Evolutionary conservation across 1,284 basidiomycete genomes (phyloP).

Genomic region (Apiotrichum veenhuisii): DNA sequence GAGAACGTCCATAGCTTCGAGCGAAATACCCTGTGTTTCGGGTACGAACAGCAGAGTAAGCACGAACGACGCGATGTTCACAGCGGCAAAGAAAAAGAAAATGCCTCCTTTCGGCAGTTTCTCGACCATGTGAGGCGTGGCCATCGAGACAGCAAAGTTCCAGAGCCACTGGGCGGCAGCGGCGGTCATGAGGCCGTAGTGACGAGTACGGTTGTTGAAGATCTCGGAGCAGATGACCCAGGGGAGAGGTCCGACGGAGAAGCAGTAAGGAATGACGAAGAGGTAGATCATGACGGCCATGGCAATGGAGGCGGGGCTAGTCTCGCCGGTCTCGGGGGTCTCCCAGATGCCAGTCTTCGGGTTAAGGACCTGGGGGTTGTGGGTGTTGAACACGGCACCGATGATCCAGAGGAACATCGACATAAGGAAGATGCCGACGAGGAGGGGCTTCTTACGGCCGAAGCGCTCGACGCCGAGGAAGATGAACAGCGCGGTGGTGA

Average conservation of each 20-base stretch:
- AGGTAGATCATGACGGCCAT: constrained; percentile 49
- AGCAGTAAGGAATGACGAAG: constrained; percentile 51
- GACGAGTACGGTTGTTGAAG: constrained; percentile 74
- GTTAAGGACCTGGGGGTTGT: constrained; percentile 49
- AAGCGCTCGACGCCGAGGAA: constrained; percentile 58
- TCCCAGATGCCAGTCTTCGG: neutral
- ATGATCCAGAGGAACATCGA: constrained; percentile 62
- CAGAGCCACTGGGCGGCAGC: constrained; percentile 70
- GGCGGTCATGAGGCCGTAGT: constrained; percentile 68
- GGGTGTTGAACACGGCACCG: constrained; percentile 69
- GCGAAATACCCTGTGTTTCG: constrained; percentile 68
- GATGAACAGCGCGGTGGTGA: constrained; percentile 65
- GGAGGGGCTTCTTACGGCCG: constrained; percentile 41
- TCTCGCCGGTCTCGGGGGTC: neutral
- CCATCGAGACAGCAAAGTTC: constrained; percentile 72
- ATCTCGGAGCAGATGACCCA: constrained; percentile 60
- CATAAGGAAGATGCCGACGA: constrained; percentile 57
- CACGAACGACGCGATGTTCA: constrained; percentile 39
- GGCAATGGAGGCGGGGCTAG: constrained; percentile 40
- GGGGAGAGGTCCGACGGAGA: constrained; percentile 44
- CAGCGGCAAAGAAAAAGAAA: constrained; percentile 48
- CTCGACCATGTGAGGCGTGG: constrained; percentile 63
- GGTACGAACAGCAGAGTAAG: constrained; percentile 54
- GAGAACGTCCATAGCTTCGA: constrained; percentile 64
- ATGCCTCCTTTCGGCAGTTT: constrained; percentile 41